Percentiles rank a stretch among this genome's conserved stretches.
Evolutionary conservation across 176 grass and related monocot genomes (phyloP).

Genomic region (Urochloa ruziziensis): DNA sequence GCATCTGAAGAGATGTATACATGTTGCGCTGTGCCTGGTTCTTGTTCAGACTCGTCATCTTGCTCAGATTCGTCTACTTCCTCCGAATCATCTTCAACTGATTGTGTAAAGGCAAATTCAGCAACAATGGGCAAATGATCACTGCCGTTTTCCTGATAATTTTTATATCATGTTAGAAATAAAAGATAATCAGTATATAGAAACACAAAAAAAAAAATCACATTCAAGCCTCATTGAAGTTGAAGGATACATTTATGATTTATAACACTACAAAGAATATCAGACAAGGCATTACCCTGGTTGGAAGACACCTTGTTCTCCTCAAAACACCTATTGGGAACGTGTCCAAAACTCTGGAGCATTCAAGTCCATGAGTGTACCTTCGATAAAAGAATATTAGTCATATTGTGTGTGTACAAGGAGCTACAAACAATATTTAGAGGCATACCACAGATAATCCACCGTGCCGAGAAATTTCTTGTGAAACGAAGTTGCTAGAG

Average conservation of each 20-base stretch:
- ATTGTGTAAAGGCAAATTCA: conserved; percentile 66
- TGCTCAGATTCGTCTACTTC: conserved; percentile 16
- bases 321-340: conserved; percentile 51
- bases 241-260: not conserved
- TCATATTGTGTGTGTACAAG: not conserved
- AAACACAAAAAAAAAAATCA: not conserved
- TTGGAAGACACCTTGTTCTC: conserved; percentile 68
- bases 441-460: conserved; percentile 84
- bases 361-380: conserved; percentile 71
- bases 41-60: conserved; percentile 1
- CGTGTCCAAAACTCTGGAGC: conserved; percentile 78
- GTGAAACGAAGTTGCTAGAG: conserved; percentile 76
- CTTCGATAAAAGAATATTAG: conserved; percentile 44
- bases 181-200: not conserved
- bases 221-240: not conserved
- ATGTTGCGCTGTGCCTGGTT: not conserved
- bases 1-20: conserved; percentile 21
- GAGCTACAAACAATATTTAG: not conserved
- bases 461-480: conserved; percentile 89
- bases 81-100: not conserved
- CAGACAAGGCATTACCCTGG: conserved; percentile 49
- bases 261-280: not conserved
- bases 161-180: not conserved
- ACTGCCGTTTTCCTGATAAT: conserved; percentile 77
- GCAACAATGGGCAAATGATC: conserved; percentile 80